Percentiles rank a stretch among this genome's conserved stretches.
phyloP scores from a whole-genome alignment of 345 rosid species.

The Barbarea vulgaris region DNA sequence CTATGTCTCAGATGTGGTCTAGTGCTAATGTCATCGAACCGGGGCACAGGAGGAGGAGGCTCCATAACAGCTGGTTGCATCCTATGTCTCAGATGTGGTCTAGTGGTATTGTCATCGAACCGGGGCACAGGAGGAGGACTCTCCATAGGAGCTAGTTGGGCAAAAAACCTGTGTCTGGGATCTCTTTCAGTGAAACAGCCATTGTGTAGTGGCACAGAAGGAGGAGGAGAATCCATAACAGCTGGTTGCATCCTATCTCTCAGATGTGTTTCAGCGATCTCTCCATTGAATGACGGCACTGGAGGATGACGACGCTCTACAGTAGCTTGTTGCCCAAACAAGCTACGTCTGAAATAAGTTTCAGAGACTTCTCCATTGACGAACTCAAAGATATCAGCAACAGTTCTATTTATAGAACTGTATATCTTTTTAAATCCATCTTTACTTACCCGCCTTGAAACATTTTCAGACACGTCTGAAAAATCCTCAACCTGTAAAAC shows the following conservation, averaged over 20 bases:
- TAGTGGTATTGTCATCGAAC: too few species aligned
- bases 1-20: not conserved
- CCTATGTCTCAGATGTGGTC: too few species aligned
- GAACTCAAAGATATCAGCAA: conserved; percentile 35
- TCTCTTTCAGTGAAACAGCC: too few species aligned
- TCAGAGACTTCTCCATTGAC: conserved; percentile 36
- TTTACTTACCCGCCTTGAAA: conserved; percentile 51
- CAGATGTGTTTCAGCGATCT: not conserved
- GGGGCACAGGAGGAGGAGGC: not conserved
- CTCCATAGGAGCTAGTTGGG: too few species aligned
- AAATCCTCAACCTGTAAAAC: conserved; percentile 56
- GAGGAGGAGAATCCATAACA: not conserved
- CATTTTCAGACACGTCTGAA: conserved; percentile 46
- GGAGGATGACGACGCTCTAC: conserved; percentile 5
- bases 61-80: not conserved
- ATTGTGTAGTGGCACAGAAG: too few species aligned
- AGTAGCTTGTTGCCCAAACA: conserved; percentile 40
- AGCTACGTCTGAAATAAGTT: conserved; percentile 32
- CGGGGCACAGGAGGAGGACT: too few species aligned
- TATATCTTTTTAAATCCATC: conserved; percentile 45
- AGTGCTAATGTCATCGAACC: too few species aligned
- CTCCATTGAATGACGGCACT: not conserved
- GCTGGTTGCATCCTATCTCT: too few species aligned
- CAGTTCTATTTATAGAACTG: conserved; percentile 41
- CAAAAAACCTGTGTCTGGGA: too few species aligned